Evolutionary conservation across 2,329 filamentous ascomycete genomes (phyloP).

Genomic region (Stenocarpella maydis): DNA sequence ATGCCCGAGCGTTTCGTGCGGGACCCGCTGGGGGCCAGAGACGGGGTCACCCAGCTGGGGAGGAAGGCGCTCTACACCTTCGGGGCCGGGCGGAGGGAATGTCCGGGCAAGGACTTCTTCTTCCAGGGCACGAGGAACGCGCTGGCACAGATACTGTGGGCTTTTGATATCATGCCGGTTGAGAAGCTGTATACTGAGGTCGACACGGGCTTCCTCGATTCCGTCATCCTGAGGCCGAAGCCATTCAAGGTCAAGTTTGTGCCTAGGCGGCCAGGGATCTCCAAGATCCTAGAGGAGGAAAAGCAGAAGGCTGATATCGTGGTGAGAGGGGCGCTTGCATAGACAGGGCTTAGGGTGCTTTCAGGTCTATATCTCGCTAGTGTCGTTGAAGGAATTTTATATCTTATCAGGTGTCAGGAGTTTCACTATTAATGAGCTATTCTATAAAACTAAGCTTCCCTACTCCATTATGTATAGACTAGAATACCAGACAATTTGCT

Average conservation of each 20-base stretch:
- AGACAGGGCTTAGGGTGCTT: no score
- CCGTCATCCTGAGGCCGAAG: neutral
- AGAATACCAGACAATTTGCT: no score
- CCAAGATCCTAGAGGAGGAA: neutral
- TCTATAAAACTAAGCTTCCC: no score
- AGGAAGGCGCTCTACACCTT: constrained; percentile 3
- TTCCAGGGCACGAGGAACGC: neutral
- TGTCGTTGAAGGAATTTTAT: no score
- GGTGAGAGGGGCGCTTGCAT: neutral
- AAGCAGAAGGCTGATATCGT: neutral
- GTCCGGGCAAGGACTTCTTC: constrained; percentile 1
- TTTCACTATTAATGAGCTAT: no score
- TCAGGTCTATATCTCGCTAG: no score
- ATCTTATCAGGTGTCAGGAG: no score
- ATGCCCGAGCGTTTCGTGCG: neutral
- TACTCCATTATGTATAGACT: no score
- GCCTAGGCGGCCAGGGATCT: neutral
- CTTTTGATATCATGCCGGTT: neutral
- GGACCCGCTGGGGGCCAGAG: neutral
- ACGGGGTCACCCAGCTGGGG: neutral
- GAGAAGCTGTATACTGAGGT: neutral
- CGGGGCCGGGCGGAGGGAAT: neutral
- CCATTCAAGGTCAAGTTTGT: neutral
- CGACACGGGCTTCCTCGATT: neutral
- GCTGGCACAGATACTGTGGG: neutral